Evolutionary conservation across 75 land plant species (phyloP), one percentile per base, ranked within the genome.

Genomic region (Pinus albicaulis): DNA sequence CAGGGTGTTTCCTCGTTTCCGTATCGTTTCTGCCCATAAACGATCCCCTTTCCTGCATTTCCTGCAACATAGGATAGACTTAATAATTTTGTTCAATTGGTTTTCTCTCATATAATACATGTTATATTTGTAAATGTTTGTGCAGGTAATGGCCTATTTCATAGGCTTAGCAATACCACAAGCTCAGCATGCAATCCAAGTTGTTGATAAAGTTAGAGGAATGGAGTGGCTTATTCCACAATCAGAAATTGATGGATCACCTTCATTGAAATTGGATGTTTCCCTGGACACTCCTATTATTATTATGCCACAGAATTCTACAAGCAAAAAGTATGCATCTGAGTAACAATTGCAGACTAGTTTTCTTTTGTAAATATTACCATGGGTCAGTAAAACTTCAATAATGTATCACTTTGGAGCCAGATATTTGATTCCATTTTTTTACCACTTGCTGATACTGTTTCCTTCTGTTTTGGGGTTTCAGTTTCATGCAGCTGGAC

Each of bases 401-500:
- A 3, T 31, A 68, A 68, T 68, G 2, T 31, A 31, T 31, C 2
- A 31, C 12, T 68, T 34, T 68, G 5, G 1, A 68, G 36, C 23
- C 63, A 7, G 6, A 2, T 14, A 14, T 14, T 60, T 20, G 66
- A 36, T 66, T 44, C 36, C 20, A 3, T 68, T 22, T 19, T 38
- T 41, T 68, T 38, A 6, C 23, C 4, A 38, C 71, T 38, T 38
- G 8, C 48, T 41, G 44, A 20, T 55, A 23, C 38, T 76, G 55
- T 79, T 13, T 65, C 23, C 57, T 73, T 52, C 28, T 57, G n/a
- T 53, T 53, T 78, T 57, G 8, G 20, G 60, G 15, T 24, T 20
- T 59, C 86, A 97, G 99, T 72, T 97, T 82, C 74, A 97, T 97
- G 93, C 98, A 95, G 88, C 90, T 97, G 74, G 99, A 97, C 78